Base-by-base conservation (phyloP, 2,329 filamentous ascomycete species). In the Trichoderma semiorbis region DNA sequence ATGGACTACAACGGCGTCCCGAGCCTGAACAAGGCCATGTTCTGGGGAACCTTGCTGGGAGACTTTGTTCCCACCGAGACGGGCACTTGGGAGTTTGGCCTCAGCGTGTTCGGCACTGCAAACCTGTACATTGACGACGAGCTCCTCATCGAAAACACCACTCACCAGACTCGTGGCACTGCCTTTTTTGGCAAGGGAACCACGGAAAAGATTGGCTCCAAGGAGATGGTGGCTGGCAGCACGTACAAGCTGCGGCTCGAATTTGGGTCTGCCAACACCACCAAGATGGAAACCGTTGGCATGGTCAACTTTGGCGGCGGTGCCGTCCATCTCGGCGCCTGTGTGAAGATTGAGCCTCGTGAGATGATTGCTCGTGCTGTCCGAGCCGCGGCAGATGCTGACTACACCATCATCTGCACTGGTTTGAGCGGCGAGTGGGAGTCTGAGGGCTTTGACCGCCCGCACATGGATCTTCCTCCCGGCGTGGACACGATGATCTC, bases 161-260 rank as follows among this genome's bases (percentile, higher is more conserved):
- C 63, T 0, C 63, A 66, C 16, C 63, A 66, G 30, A 66, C 63
- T 1, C 47, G 63, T 1, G 63, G 63, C 24, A 66, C 63, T 3
- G 63, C 63, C 16, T 66, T 66, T 32, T 66, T 66, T n/a, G 63
- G 63, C 8, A 66, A 66, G 28, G 63, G 63, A n/a, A 66, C 63
- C 14, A 66, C 30, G 21, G 63, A 66, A 4, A 66, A 66, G 12
- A 26, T 55, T 21, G 63, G 30, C 16, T 6, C 30, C 30, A 36
- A 34, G 30, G 3, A 57, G 21, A 24, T 66, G 32, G 16, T 57
- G 6, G 47, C 43, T 3, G 63, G 63, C 8, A 66, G 21, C 16
- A 39, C 47, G 2, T 66, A 66, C 5, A 55, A 66, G 47, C 47
- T 66, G 30, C 63, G 63, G 0, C 47, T 66, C 11, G 63, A 66